These are phyloP conservation scores for Brassica carinata DNA, from an alignment of 345 rosid species.

Conservation along the genomic window DNA sequence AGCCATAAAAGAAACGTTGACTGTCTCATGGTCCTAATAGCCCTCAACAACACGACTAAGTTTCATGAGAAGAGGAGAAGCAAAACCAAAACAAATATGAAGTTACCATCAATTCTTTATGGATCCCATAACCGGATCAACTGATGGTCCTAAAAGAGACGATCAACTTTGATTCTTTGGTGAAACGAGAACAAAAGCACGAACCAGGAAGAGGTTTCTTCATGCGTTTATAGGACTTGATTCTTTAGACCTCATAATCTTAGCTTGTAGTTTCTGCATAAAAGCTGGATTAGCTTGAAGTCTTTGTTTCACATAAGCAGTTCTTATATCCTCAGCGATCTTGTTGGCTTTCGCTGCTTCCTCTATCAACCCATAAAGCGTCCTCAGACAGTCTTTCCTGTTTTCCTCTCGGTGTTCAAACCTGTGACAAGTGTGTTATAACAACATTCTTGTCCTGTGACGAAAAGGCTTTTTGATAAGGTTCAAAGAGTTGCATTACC, in stretches of 20 bases:
- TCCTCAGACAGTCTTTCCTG: conserved; percentile 90
- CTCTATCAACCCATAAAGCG: conserved; percentile 73
- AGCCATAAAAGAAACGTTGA: conserved; percentile 10
- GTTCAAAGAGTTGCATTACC: conserved; percentile 46
- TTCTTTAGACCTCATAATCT: conserved; percentile 52
- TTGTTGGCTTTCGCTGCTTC: conserved; percentile 85
- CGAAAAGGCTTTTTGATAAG: background rate
- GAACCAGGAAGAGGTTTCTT: conserved; percentile 3
- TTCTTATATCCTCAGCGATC: conserved; percentile 70
- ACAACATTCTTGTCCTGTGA: conserved; percentile 1
- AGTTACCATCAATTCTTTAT: conserved; percentile 18
- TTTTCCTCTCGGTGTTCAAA: conserved; percentile 96
- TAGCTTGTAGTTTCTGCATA: conserved; percentile 79
- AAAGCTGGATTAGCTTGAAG: conserved; percentile 81
- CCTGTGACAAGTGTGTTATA: conserved; percentile 45
- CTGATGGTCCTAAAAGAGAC: conserved; percentile 7
- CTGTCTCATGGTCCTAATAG: conserved; percentile 11
- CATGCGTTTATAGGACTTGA: conserved; percentile 43
- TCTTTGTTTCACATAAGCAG: conserved; percentile 73
- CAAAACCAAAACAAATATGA: conserved; percentile 5
- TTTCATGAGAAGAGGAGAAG: conserved; percentile 6
- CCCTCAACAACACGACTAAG: conserved; percentile 12
- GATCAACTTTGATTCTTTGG: conserved; percentile 4
- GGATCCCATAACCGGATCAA: background rate
- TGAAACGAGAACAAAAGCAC: conserved; percentile 1